phyloP scores from a whole-genome alignment of 805 yeast genomes.

The Yamadazyma philogaea region DNA sequence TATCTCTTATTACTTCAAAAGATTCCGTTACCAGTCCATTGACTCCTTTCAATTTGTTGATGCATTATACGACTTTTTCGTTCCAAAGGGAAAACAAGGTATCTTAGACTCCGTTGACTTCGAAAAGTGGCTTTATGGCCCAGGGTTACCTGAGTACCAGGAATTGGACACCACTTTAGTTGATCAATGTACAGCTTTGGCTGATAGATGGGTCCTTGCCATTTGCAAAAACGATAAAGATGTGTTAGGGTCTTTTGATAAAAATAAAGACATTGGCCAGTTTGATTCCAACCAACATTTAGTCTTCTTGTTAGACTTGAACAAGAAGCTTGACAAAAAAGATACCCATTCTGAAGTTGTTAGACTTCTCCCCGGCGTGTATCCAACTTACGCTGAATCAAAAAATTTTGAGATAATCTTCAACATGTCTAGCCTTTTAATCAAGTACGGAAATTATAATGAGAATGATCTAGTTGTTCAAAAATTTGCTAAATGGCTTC shows the following conservation, averaged over 20 bases:
- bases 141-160: slow-evolving; percentile 29
- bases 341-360: slow-evolving; percentile 13
- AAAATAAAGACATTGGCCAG: slow-evolving; percentile 19
- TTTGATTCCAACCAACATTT: slow-evolving; percentile 26
- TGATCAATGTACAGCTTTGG: slow-evolving; percentile 23
- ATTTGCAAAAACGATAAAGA: slow-evolving; percentile 2
- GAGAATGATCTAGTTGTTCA: slow-evolving; percentile 16
- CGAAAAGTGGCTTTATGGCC: slow-evolving; percentile 26
- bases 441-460: slow-evolving; percentile 19
- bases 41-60: slow-evolving; percentile 26
- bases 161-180: slow-evolving; percentile 28
- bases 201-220: slow-evolving; percentile 20
- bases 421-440: slow-evolving; percentile 22
- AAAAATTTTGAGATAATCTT: slow-evolving; percentile 25
- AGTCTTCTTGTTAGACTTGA: slow-evolving; percentile 24
- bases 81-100: slow-evolving; percentile 18
- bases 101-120: slow-evolving; percentile 26
- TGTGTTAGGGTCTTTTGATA: slow-evolving; percentile 15
- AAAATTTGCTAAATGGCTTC: slow-evolving; percentile 29
- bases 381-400: slow-evolving; percentile 19
- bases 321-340: slow-evolving; percentile 14
- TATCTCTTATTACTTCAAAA: slow-evolving; percentile 27
- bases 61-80: slow-evolving; percentile 24
- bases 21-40: slow-evolving; percentile 26
- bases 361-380: slow-evolving; percentile 16